Base-by-base conservation (phyloP, 2,329 filamentous ascomycete genomes). In the Cladorrhinum sp. region DNA sequence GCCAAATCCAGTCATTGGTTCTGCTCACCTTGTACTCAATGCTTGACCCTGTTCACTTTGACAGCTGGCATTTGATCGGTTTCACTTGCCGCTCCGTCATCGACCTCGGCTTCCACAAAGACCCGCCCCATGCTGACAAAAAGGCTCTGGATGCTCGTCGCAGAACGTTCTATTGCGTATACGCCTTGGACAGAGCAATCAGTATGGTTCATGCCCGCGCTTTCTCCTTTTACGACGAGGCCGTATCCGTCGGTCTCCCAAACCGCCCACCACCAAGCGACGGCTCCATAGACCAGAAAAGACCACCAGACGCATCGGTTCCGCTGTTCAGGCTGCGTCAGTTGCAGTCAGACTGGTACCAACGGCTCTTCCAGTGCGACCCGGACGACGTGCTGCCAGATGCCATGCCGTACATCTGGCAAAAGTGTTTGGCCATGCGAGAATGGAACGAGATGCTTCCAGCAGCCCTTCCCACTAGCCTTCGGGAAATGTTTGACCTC, bases 201-300 rank as follows among this genome's bases (percentile, higher is more conserved):
- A 96, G 92, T 67, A 90, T 96, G 79, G 90, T 94, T 3, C 87
- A 96, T 66, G 90, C 90, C 10, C 83, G 92, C 33, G 88, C 92
- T 0, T 97, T 97, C 73, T 96, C 94, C 0, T 97, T 98, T 71
- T 94, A 92, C 0, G 94, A 98, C 71, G 91, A 94, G 59, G 89
- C 93, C 5, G 84, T 90, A 24, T 88, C 91, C 66, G 93, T 98
- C 28, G 85, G 84, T n/a, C 84, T 92, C 64, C 92, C 92, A 71
- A 76, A 72, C 76, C n/a, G 73, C 76, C 33, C 68, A 76, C 73
- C 61, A 52, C 76, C 79, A 1, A 71, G 73, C n/a, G 71, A 75
- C 0, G 75, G 75, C 2, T 72, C 80, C 57, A 76, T 80, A 48
- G 70, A 72, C 68, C 78, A 72, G 61, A 82, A 72, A 66, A 81